Percentiles rank a stretch among this genome's conserved stretches.
Conservation (phyloP, 2,329 filamentous ascomycete species). For the Penicillium glabrum region DNA sequence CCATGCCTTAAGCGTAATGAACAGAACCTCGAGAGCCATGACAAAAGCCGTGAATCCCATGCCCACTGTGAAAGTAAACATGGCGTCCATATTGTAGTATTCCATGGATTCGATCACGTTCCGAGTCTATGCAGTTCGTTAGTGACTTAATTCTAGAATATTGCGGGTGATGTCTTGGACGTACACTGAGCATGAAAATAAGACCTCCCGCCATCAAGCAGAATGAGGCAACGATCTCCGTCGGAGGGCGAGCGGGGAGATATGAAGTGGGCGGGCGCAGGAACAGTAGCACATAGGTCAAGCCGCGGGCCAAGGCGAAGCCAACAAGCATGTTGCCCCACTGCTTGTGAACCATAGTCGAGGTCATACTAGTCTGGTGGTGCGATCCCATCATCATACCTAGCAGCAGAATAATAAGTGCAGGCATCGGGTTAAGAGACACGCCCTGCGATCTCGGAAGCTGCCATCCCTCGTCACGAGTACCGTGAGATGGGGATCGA, state of each 20-base stretch:
- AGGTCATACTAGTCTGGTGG: constrained; percentile 78
- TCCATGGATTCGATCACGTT: constrained; percentile 79
- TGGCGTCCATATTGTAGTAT: constrained; percentile 74
- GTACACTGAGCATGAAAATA: constrained; percentile 87
- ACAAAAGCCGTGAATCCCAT: constrained; percentile 80
- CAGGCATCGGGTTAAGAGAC: constrained; percentile 85
- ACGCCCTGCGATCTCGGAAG: constrained; percentile 68
- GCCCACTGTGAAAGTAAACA: constrained; percentile 89
- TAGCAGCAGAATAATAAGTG: constrained; percentile 78
- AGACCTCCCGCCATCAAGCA: constrained; percentile 84
- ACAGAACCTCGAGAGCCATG: constrained; percentile 79
- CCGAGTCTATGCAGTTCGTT: constrained; percentile 55
- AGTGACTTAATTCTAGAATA: constrained; percentile 3
- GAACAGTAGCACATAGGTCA: constrained; percentile 79
- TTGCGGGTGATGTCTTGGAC: constrained; percentile 36
- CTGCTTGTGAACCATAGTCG: constrained; percentile 89
- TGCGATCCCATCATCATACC: constrained; percentile 96
- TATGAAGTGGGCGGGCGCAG: constrained; percentile 77
- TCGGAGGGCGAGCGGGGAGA: constrained; percentile 80
- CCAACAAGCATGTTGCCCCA: constrained; percentile 86
- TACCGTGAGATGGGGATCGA: constrained; percentile 37
- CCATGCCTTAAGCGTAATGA: constrained; percentile 87
- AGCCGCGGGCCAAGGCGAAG: constrained; percentile 72
- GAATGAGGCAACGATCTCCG: constrained; percentile 83
- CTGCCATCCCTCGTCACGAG: constrained; percentile 53